Conservation (phyloP, 1,284 basidiomycete genomes). For the Cutaneotrichosporon sp. region DNA sequence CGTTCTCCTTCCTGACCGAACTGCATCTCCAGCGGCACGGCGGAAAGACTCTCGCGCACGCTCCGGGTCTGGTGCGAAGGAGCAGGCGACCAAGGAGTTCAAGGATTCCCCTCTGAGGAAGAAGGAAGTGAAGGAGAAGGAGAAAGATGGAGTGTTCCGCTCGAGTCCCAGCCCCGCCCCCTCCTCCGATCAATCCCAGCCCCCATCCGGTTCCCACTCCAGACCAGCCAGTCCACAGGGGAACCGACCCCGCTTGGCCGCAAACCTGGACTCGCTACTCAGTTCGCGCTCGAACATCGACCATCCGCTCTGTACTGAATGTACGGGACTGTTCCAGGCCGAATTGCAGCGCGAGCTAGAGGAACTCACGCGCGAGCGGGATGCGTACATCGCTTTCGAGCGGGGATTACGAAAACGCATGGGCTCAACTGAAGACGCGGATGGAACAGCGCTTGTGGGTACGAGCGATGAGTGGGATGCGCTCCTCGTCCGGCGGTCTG, state of each 20-base stretch:
- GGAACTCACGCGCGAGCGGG: conserved; percentile 82
- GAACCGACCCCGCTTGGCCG: conserved; percentile 20
- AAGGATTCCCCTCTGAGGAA: too few relatives aligned
- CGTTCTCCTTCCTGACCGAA: conserved; percentile 67
- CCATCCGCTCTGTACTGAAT: conserved; percentile 93
- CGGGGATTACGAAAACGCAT: conserved; percentile 57
- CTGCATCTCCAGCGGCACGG: neutral
- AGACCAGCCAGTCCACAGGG: neutral
- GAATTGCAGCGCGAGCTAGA: conserved; percentile 78
- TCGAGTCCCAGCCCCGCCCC: neutral
- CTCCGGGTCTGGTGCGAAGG: too few relatives aligned
- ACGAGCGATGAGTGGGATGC: conserved; percentile 51
- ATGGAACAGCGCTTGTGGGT: conserved; percentile 52
- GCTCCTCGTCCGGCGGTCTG: conserved; percentile 54
- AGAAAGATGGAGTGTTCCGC: too few relatives aligned
- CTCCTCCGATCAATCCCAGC: conserved; percentile 34
- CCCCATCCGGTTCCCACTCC: neutral
- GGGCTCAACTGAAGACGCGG: conserved; percentile 47
- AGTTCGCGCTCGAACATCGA: conserved; percentile 78
- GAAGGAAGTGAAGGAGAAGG: neutral
- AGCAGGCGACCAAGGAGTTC: too few relatives aligned
- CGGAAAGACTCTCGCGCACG: neutral
- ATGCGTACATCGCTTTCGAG: conserved; percentile 89
- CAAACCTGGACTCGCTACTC: conserved; percentile 65
- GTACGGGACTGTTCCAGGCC: conserved; percentile 74